These are phyloP conservation scores for Scedosporium apiospermum DNA, from an alignment of 2,329 filamentous ascomycete species.

Conservation along the genomic window DNA sequence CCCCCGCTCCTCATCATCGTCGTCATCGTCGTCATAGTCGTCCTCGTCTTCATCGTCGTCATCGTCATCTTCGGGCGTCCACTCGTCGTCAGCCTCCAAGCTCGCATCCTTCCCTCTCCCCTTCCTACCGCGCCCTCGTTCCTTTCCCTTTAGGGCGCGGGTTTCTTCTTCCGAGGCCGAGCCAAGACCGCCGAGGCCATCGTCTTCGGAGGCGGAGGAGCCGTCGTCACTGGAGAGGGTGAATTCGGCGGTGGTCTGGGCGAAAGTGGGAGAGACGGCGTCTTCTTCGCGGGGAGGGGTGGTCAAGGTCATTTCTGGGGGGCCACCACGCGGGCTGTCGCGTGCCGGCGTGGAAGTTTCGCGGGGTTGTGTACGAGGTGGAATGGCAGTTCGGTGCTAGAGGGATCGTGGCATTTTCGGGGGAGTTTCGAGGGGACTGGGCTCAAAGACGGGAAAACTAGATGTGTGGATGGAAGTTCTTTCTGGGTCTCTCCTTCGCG, in stretches of 20 bases:
- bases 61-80: slow-evolving; percentile 9
- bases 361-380: not conserved
- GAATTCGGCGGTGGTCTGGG: slow-evolving; percentile 28
- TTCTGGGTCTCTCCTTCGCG: no score
- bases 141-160: not conserved
- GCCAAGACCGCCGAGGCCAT: not conserved
- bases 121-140: not conserved
- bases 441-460: no score
- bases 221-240: slow-evolving; percentile 25
- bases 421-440: no score
- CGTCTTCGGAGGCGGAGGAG: not conserved
- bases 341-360: no score
- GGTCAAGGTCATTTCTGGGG: slow-evolving; percentile 7
- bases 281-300: not conserved
- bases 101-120: not conserved
- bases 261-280: slow-evolving; percentile 24
- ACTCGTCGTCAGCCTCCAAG: not conserved
- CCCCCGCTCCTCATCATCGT: not conserved
- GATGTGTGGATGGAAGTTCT: not conserved
- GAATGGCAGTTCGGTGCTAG: not conserved
- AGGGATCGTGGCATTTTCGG: no score
- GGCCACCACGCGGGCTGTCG: not conserved
- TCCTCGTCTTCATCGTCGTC: slow-evolving; percentile 16
- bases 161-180: not conserved
- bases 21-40: not conserved